phyloP scores from a whole-genome alignment of 352 stramenopile species.

The Globisporangium recalcitrans region DNA sequence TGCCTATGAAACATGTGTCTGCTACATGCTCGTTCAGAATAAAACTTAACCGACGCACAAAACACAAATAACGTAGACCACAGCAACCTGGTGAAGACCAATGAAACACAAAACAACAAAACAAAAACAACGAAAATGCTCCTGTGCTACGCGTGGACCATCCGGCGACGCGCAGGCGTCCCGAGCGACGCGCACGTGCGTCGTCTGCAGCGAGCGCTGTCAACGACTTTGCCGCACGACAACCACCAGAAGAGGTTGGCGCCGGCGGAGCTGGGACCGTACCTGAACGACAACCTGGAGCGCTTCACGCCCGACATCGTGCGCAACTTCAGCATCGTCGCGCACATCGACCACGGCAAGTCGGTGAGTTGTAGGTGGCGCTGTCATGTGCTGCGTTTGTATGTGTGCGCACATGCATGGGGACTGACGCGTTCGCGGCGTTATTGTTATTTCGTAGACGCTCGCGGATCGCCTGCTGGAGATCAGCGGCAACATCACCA shows the following conservation, averaged over 20 bases:
- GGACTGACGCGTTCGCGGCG: not conserved
- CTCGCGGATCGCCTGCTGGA: conserved; percentile 90
- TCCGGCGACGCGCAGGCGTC: not conserved
- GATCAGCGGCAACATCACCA: conserved; percentile 85
- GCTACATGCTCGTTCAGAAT: no score
- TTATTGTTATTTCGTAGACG: conserved; percentile 37
- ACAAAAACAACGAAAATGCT: no score
- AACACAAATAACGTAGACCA: no score
- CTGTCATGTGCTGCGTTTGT: no score
- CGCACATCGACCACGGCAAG: conserved; percentile 91
- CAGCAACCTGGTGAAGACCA: no score
- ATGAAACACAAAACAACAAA: no score
- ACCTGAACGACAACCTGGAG: conserved; percentile 53
- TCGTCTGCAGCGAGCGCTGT: not conserved
- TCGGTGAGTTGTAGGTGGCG: conserved; percentile 47
- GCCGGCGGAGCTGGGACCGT: conserved; percentile 51
- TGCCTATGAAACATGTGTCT: not conserved
- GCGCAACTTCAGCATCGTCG: conserved; percentile 90
- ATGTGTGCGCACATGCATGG: not conserved
- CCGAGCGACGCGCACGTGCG: not conserved
- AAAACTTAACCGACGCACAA: no score
- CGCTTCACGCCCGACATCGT: conserved; percentile 70
- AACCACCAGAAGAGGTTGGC: conserved; percentile 27
- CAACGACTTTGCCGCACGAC: conserved; percentile 6
- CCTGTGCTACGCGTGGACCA: not conserved